Conservation (phyloP, 106 monocot species). For the Dioscorea alata region DNA sequence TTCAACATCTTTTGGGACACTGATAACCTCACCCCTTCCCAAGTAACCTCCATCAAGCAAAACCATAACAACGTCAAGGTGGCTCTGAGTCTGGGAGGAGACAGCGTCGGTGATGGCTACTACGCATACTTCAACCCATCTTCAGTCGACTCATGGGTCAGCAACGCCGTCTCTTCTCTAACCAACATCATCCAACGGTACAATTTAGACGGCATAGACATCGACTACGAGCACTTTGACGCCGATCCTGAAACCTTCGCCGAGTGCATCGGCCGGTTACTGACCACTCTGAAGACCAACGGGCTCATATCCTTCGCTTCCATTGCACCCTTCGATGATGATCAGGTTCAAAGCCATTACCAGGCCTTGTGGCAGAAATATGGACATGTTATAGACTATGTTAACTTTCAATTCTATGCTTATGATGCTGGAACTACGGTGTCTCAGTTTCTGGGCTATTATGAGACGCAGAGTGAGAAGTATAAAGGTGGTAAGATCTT, state of each 20-base stretch:
- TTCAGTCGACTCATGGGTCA: conserved; percentile 2
- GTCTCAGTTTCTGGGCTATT: conserved; percentile 35
- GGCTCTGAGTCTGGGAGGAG: conserved; percentile 1
- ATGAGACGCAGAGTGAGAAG: conserved; percentile 25
- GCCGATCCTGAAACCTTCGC: conserved; percentile 1
- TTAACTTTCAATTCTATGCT: conserved; percentile 60
- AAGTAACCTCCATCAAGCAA: background rate
- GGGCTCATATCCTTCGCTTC: background rate
- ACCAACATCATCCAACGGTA: background rate
- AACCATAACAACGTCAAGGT: background rate
- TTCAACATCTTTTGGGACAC: conserved; percentile 1
- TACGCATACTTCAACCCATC: background rate
- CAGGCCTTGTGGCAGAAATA: conserved; percentile 22
- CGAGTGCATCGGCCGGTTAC: background rate
- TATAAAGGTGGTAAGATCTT: conserved; percentile 28
- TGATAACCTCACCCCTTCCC: background rate
- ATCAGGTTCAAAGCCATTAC: conserved; percentile 13
- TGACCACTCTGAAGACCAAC: conserved; percentile 1
- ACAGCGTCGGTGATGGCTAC: background rate
- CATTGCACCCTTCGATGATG: conserved; percentile 24
- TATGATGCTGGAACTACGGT: conserved; percentile 32
- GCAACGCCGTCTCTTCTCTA: background rate
- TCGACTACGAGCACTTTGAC: conserved; percentile 2
- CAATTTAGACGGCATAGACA: conserved; percentile 1
- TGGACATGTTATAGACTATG: conserved; percentile 30